Percentiles rank a stretch among this genome's conserved stretches.
Conservation (phyloP, 2,329 filamentous ascomycete species). For the Talaromyces sp. region DNA sequence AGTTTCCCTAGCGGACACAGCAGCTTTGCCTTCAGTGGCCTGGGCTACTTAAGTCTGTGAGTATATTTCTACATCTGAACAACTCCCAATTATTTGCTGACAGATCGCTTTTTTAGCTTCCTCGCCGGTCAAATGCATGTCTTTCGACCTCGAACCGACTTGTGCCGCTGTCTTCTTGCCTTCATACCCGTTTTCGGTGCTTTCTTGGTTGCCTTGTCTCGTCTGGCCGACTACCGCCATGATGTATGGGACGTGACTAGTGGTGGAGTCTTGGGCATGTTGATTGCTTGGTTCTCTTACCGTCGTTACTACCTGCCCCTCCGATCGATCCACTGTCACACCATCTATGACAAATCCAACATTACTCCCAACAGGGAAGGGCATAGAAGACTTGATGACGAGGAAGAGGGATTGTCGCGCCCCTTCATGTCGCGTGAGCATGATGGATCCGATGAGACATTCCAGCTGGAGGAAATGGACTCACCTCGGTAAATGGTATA, state of each 20-base stretch:
- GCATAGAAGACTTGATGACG: constrained; percentile 38
- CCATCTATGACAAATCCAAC: constrained; percentile 49
- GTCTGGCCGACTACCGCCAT: constrained; percentile 66
- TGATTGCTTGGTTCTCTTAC: constrained; percentile 61
- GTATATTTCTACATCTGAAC: neutral
- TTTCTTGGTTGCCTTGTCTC: constrained; percentile 61
- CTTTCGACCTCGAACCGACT: constrained; percentile 60
- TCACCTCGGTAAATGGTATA: neutral
- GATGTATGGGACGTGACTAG: constrained; percentile 65
- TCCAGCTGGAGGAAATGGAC: constrained; percentile 25
- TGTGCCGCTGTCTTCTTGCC: constrained; percentile 58
- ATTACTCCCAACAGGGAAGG: constrained; percentile 22
- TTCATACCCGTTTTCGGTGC: constrained; percentile 60
- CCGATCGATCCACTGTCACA: constrained; percentile 53
- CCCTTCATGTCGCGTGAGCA: constrained; percentile 16
- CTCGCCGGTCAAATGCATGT: constrained; percentile 60
- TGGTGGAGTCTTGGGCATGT: constrained; percentile 58
- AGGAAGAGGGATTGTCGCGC: constrained; percentile 29
- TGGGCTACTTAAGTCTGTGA: constrained; percentile 60
- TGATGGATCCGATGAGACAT: constrained; percentile 23
- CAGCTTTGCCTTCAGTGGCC: constrained; percentile 62
- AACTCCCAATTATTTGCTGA: neutral
- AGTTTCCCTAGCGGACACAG: constrained; percentile 67
- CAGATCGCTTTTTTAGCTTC: constrained; percentile 36
- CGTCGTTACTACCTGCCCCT: constrained; percentile 62